Evolutionary conservation across 805 yeast species (phyloP).

Genomic region (Metschnikowia peoriensis): DNA sequence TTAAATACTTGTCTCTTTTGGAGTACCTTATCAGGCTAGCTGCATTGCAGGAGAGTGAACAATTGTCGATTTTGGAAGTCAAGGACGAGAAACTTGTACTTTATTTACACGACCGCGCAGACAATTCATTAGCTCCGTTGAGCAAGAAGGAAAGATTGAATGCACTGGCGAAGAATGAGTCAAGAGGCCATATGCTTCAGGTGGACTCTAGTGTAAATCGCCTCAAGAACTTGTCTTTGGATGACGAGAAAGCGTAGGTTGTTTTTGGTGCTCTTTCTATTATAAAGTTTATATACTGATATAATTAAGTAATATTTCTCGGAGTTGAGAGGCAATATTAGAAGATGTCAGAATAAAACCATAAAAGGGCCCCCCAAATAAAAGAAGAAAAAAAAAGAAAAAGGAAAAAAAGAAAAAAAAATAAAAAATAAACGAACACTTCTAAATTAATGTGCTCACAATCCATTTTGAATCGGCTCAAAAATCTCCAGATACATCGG

Average conservation of each 20-base stretch:
- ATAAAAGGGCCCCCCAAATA: not conserved
- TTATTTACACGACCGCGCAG: slow-evolving; percentile 58
- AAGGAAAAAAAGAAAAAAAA: not conserved
- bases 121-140: slow-evolving; percentile 20
- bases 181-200: slow-evolving; percentile 19
- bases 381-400: not conserved
- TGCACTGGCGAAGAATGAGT: slow-evolving; percentile 12
- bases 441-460: slow-evolving; percentile 1
- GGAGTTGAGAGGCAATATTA: not conserved
- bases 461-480: slow-evolving; percentile 7
- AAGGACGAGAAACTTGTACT: slow-evolving; percentile 66
- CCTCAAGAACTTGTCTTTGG: slow-evolving; percentile 27
- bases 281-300: not conserved
- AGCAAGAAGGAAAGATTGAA: slow-evolving; percentile 16
- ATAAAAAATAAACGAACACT: not conserved
- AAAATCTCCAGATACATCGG: slow-evolving; percentile 18
- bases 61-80: slow-evolving; percentile 48
- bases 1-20: slow-evolving; percentile 50
- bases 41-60: slow-evolving; percentile 61
- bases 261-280: not conserved
- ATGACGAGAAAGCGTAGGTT: slow-evolving; percentile 6
- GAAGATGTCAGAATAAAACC: not conserved
- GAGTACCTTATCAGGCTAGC: slow-evolving; percentile 63
- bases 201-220: slow-evolving; percentile 35
- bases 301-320: not conserved